Base-by-base conservation (phyloP, 495 filamentous ascomycete species). In the Aspergillus nanangensis region DNA sequence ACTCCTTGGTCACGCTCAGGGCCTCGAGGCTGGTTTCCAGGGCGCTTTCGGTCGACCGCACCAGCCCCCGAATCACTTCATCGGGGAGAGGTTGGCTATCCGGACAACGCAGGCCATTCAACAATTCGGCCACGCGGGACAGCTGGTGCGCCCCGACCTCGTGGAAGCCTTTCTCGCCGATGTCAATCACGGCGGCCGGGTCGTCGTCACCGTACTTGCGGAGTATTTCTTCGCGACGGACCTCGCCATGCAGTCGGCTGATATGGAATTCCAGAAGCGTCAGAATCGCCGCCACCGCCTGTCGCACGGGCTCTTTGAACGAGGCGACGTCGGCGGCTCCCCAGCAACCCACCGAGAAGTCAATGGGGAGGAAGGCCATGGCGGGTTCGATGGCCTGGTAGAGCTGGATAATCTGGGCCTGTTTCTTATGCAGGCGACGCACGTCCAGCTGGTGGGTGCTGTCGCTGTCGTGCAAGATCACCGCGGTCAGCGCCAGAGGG, bases 281-380 rank as follows among this genome's bases (percentile, higher is more conserved):
- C 4, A 57, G 20, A 31, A 47, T 50, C 4, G 51, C 45, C 1
- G 33, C 33, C 8, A 62, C 37, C 8, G 46, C 21, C 8, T 57
- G 23, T 15, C 56, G 56, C 13, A 58, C 13, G 3, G 56, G 56
- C 2, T 50, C 56, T 25, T 51, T 45, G 44, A 62, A 47, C 3
- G 40, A 38, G n/a, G 27, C 32, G 10, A 60, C 53, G 20, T 55
- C 47, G 14, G 50, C 32, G 5, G 56, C 45, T 0, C 49, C 54
- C 59, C 59, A 62, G 29, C 46, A 50, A 0, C 59, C 53, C 7
- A 57, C 32, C 13, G 53, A 55, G 43, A 62, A 55, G 38, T 62
- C 59, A n/a, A 62, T 40, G 4, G 56, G 56, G 2, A 62, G 31
- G 32, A 62, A 62, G 2, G 45, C 53, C 18, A 62, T 32, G 7